A percentile compares a stretch with the other conserved stretches of the same genome.
These are phyloP conservation scores for Raddia distichophylla DNA, from an alignment of 176 grass and related monocot species.

Conservation along the genomic window DNA sequence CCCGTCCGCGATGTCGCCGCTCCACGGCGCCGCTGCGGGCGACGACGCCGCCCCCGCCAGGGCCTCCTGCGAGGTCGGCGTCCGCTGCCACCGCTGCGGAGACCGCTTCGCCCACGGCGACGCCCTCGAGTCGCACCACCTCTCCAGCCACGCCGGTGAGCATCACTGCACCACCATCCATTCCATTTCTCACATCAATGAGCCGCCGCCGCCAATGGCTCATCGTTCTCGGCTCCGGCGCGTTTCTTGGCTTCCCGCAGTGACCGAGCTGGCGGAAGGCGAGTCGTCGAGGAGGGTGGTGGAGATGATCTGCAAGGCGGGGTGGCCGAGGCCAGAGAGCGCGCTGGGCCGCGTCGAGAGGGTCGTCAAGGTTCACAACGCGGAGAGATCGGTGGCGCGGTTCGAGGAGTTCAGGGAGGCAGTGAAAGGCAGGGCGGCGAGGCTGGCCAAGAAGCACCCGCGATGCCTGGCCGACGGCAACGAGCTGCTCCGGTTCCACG, in stretches of 20 bases:
- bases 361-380: slow-evolving; percentile 74
- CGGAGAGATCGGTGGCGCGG: slow-evolving; percentile 50
- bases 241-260: slow-evolving; percentile 31
- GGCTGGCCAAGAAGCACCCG: slow-evolving; percentile 67
- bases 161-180: not conserved
- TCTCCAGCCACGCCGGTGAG: slow-evolving; percentile 70
- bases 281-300: slow-evolving; percentile 74
- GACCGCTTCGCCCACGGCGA: slow-evolving; percentile 49
- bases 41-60: slow-evolving; percentile 9
- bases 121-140: slow-evolving; percentile 65
- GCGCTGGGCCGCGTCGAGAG: slow-evolving; percentile 48
- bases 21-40: not conserved
- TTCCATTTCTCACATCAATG: not conserved
- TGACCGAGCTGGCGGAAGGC: slow-evolving; percentile 62
- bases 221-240: not conserved
- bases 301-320: slow-evolving; percentile 74
- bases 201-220: not conserved
- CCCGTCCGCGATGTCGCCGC: slow-evolving; percentile 26
- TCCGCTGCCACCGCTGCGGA: slow-evolving; percentile 57
- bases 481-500: slow-evolving; percentile 82
- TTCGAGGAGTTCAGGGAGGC: slow-evolving; percentile 71
- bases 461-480: slow-evolving; percentile 87
- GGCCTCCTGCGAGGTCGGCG: slow-evolving; percentile 27
- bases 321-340: slow-evolving; percentile 58
- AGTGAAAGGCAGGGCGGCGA: slow-evolving; percentile 60